Percentiles rank a stretch among this genome's conserved stretches.
Evolutionary conservation across 192 early-diverging fungal genomes (phyloP).

Genomic region (Coemansia sp.): DNA sequence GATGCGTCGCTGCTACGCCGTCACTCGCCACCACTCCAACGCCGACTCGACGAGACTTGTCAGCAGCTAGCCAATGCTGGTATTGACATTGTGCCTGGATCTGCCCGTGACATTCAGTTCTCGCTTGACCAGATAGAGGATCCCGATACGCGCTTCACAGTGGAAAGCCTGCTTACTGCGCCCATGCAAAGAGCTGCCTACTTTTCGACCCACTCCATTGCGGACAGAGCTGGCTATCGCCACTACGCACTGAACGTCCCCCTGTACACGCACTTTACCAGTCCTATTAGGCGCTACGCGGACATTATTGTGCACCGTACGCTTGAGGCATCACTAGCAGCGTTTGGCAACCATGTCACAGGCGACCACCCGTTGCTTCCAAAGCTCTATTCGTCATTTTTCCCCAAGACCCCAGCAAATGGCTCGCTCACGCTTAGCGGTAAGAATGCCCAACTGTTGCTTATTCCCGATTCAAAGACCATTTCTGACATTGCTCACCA

Average conservation of each 20-base stretch:
- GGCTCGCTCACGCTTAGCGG: conserved; percentile 23
- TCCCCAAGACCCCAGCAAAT: conserved; percentile 23
- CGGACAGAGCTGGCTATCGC: conserved; percentile 60
- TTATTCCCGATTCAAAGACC: conserved; percentile 22
- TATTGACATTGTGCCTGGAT: conserved; percentile 60
- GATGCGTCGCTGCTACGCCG: conserved; percentile 80
- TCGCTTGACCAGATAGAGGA: conserved; percentile 60
- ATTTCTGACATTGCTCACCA: conserved; percentile 66
- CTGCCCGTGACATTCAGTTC: conserved; percentile 61
- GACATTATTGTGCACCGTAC: conserved; percentile 95
- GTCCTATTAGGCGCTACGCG: conserved; percentile 98
- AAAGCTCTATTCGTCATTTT: conserved; percentile 33
- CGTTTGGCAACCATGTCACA: conserved; percentile 34
- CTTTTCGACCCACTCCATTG: conserved; percentile 88
- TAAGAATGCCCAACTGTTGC: conserved; percentile 7
- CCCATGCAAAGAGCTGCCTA: conserved; percentile 98
- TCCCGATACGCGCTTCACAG: conserved; percentile 21
- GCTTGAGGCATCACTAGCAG: conserved; percentile 59
- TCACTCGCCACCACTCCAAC: conserved; percentile 62
- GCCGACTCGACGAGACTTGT: conserved; percentile 36
- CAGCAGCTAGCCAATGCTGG: conserved; percentile 60
- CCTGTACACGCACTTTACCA: conserved; percentile 99
- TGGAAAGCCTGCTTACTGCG: conserved; percentile 51
- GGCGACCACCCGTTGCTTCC: conserved; percentile 51
- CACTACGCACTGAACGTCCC: conserved; percentile 94